These are phyloP conservation scores for Filobasidium wieringae DNA, from an alignment of 768 basidiomycete genomes.

Conservation along the genomic window DNA sequence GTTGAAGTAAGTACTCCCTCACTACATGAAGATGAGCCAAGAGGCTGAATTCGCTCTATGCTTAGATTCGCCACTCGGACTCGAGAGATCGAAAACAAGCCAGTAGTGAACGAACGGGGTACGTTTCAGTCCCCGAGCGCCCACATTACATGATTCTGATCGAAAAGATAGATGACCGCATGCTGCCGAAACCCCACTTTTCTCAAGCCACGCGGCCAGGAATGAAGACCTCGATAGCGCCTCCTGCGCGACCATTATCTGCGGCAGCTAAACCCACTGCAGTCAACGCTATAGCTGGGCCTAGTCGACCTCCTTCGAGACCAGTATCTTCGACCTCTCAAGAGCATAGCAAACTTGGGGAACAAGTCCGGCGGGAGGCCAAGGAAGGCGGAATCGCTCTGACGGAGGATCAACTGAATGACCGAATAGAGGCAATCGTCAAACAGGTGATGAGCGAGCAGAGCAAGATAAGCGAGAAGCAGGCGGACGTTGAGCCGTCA, in stretches of 20 bases:
- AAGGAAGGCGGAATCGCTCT: neutral
- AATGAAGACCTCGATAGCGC: conserved; percentile 19
- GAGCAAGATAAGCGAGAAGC: conserved; percentile 54
- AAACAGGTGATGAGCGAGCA: conserved; percentile 17
- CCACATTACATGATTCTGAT: conserved; percentile 23
- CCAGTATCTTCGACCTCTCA: neutral
- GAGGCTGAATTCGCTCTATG: too few relatives aligned
- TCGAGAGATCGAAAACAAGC: conserved; percentile 75
- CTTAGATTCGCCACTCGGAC: conserved; percentile 69
- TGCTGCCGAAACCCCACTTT: conserved; percentile 32
- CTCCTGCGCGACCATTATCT: neutral
- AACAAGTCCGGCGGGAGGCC: neutral
- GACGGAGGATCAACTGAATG: conserved; percentile 6
- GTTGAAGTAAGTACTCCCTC: conserved; percentile 60
- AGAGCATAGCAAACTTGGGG: neutral
- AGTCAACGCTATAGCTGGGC: neutral
- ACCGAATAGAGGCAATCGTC: conserved; percentile 6
- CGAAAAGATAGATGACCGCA: conserved; percentile 45
- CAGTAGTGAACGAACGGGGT: conserved; percentile 67
- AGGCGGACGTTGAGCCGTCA: conserved; percentile 44
- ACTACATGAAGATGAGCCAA: too few relatives aligned
- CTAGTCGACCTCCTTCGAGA: neutral
- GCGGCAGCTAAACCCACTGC: neutral
- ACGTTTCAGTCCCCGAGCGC: neutral
- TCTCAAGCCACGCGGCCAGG: conserved; percentile 35